These are phyloP conservation scores for Nymphaea thermarum DNA, from an alignment of 164 flowering plant genomes.

Conservation along the genomic window DNA sequence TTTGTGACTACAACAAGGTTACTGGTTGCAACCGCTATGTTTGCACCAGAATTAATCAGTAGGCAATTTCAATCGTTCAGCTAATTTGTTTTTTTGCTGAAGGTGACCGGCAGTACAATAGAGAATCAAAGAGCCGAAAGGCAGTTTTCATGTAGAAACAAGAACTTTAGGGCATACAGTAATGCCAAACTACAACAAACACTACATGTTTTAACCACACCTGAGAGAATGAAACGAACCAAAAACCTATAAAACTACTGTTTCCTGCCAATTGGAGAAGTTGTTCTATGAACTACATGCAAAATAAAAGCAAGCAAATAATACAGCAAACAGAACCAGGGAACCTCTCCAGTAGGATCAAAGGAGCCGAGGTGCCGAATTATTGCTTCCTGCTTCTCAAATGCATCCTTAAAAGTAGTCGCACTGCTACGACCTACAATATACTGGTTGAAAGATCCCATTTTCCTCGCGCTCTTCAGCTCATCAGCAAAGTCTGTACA, in stretches of 20 bases:
- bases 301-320: background rate
- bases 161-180: no score
- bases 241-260: background rate
- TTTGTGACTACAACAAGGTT: no score
- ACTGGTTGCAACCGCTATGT: no score
- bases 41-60: no score
- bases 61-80: no score
- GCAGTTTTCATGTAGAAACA: no score
- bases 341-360: constrained; percentile 82
- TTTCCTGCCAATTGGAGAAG: background rate
- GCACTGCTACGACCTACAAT: constrained; percentile 81
- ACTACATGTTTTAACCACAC: background rate
- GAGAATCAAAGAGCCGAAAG: no score
- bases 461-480: constrained; percentile 52
- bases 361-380: constrained; percentile 61
- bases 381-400: constrained; percentile 83
- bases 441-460: constrained; percentile 57
- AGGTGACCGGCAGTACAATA: no score
- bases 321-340: background rate
- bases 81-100: no score
- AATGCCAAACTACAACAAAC: background rate
- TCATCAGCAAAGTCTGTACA: constrained; percentile 66
- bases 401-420: constrained; percentile 68
- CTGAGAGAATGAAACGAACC: background rate
- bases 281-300: background rate